Evolutionary conservation across 179 eudicot species (phyloP).

Genomic region (Heliamphora pulchella): DNA sequence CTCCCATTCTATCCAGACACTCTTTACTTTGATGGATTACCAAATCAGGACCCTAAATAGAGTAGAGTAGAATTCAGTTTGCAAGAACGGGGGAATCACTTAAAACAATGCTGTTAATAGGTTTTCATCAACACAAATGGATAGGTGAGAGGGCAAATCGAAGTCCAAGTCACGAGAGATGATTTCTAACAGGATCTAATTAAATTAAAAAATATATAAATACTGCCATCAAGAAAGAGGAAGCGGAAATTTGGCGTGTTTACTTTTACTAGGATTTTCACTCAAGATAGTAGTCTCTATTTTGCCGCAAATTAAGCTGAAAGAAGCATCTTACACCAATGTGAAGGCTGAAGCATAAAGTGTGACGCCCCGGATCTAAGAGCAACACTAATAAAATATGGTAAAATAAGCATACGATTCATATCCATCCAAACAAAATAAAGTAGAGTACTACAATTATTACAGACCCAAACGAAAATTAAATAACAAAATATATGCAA

Average conservation of each 20-base stretch:
- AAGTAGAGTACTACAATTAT: too few relatives aligned
- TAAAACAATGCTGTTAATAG: not conserved
- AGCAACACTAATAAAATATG: too few relatives aligned
- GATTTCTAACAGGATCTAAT: not conserved
- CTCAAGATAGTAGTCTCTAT: not conserved
- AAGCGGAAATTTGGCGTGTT: not conserved
- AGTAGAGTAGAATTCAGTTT: not conserved
- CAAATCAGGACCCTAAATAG: constrained; percentile 72
- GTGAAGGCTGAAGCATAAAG: not conserved
- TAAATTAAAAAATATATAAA: not conserved
- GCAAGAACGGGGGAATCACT: constrained; percentile 6
- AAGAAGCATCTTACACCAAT: not conserved
- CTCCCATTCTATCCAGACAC: constrained; percentile 75
- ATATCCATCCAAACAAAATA: too few relatives aligned
- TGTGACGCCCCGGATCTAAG: too few relatives aligned
- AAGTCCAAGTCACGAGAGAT: constrained; percentile 1
- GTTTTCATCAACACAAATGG: not conserved
- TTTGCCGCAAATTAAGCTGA: constrained; percentile 4
- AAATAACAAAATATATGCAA: too few relatives aligned
- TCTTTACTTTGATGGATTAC: constrained; percentile 77
- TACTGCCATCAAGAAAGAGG: not conserved
- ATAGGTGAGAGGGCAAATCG: not conserved
- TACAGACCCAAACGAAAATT: too few relatives aligned
- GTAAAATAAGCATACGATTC: too few relatives aligned
- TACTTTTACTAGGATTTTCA: not conserved